These are phyloP conservation scores for Akanthomyces dipterigenus DNA, from an alignment of 2,329 filamentous ascomycete species.

Conservation along the genomic window DNA sequence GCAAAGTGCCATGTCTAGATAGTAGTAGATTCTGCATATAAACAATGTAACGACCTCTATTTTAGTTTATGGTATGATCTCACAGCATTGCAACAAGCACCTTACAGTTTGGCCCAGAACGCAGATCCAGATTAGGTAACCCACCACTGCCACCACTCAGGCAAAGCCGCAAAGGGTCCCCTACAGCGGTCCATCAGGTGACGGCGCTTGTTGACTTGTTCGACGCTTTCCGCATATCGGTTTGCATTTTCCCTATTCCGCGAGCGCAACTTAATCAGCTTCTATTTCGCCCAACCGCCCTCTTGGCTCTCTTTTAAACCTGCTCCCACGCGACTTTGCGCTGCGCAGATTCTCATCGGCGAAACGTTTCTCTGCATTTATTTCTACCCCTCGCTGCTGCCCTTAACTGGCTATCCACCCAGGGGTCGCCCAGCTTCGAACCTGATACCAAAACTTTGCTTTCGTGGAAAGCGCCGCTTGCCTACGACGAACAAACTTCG, in stretches of 20 bases:
- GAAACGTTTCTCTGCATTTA: neutral
- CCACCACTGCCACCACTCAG: neutral
- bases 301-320: neutral
- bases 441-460: neutral
- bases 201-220: slow-evolving; percentile 11
- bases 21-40: neutral
- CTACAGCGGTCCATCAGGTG: slow-evolving; percentile 6
- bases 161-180: too few relatives aligned
- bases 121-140: slow-evolving; percentile 4
- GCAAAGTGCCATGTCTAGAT: neutral
- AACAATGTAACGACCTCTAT: neutral
- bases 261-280: neutral
- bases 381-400: slow-evolving; percentile 1
- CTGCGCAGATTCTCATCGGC: neutral
- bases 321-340: neutral
- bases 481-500: neutral
- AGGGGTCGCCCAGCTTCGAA: neutral
- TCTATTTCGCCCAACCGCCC: neutral
- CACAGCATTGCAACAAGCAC: neutral
- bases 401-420: neutral
- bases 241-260: neutral
- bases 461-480: slow-evolving; percentile 2
- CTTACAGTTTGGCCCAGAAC: neutral
- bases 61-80: neutral
- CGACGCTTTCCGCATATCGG: neutral